A percentile compares a stretch with the other conserved stretches of the same genome.
Evolutionary conservation across 352 stramenopile genomes (phyloP).

Genomic region (Phytophthora sp.): DNA sequence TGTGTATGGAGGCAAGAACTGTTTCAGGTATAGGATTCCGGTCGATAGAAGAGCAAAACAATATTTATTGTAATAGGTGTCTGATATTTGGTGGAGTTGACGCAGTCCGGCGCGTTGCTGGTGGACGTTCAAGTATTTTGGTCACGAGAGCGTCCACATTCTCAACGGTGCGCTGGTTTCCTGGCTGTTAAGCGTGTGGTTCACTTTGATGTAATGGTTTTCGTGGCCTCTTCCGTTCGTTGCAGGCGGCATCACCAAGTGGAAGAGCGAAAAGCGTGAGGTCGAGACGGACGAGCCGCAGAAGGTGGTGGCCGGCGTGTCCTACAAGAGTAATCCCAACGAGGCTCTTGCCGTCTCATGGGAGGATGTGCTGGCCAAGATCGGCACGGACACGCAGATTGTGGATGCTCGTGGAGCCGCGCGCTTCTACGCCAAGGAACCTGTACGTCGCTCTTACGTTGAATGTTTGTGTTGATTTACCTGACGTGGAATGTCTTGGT

Average conservation of each 20-base stretch:
- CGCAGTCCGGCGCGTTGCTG: constrained; percentile 76
- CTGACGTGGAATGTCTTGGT: background rate
- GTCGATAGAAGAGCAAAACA: too few species aligned
- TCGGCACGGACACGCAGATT: constrained; percentile 78
- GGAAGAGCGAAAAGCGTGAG: constrained; percentile 66
- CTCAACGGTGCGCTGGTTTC: constrained; percentile 75
- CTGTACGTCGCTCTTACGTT: constrained; percentile 41
- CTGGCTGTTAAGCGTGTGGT: background rate
- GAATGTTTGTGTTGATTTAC: background rate
- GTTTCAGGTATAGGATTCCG: constrained; percentile 79
- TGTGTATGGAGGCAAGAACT: constrained; percentile 84
- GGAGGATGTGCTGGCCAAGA: constrained; percentile 66
- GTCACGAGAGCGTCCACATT: constrained; percentile 87
- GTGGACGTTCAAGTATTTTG: constrained; percentile 93
- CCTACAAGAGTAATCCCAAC: constrained; percentile 61
- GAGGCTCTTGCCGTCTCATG: constrained; percentile 59
- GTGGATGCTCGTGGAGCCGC: constrained; percentile 89
- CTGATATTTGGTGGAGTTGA: background rate
- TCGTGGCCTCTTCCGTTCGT: background rate
- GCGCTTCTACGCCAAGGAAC: constrained; percentile 89
- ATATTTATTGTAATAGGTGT: too few species aligned
- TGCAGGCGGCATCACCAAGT: constrained; percentile 67
- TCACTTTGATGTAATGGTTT: too few species aligned
- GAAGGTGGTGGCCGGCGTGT: constrained; percentile 23
- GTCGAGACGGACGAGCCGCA: constrained; percentile 45